These are phyloP conservation scores for Cavenderia fasciculata DNA, from an alignment of 78 protist species.

Conservation along the genomic window DNA sequence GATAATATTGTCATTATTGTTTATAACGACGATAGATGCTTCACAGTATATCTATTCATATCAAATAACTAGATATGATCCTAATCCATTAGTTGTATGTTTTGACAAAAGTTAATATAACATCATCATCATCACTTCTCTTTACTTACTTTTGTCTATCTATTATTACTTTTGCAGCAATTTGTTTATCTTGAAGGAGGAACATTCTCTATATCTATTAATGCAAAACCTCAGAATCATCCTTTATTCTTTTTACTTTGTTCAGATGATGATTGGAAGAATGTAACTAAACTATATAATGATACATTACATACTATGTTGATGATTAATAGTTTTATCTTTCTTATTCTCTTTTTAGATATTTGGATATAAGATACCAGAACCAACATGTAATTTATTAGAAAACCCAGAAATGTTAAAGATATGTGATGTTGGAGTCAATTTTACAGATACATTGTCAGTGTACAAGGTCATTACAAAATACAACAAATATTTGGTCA, in stretches of 20 bases:
- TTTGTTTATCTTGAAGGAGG: constrained; percentile 11
- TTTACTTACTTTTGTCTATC: neutral
- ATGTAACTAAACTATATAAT: neutral
- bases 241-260: neutral
- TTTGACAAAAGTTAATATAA: too few species aligned
- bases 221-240: neutral
- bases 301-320: neutral
- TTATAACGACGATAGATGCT: too few species aligned
- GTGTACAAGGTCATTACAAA: neutral
- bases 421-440: neutral
- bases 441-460: constrained; percentile 2
- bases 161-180: neutral
- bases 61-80: too few species aligned
- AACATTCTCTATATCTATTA: neutral
- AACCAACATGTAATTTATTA: constrained; percentile 1
- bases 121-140: neutral
- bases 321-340: neutral
- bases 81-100: too few species aligned
- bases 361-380: neutral
- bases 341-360: neutral
- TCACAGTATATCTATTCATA: too few species aligned
- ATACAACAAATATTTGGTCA: neutral
- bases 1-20: too few species aligned
- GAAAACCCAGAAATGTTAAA: neutral
- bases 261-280: constrained; percentile 9